These are phyloP conservation scores for Cladobotryum protrusum DNA, from an alignment of 2,329 filamentous ascomycete genomes.

Conservation along the genomic window DNA sequence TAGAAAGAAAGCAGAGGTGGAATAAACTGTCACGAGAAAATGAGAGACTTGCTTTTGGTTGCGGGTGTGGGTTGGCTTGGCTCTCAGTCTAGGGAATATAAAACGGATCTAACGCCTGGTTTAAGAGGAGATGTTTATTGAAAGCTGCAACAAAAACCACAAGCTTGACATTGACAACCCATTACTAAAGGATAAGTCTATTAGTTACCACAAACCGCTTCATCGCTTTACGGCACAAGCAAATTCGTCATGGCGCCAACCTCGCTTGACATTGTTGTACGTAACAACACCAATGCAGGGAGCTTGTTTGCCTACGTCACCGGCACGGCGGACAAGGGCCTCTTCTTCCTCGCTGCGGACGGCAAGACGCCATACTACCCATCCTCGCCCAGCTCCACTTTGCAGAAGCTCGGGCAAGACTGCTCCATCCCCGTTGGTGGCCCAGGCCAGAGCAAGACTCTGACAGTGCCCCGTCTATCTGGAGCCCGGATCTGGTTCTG, in stretches of 20 bases:
- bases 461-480: constrained; percentile 63
- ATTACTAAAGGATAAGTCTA: too few species aligned
- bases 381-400: constrained; percentile 45
- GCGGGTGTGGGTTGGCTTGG: too few species aligned
- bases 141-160: too few species aligned
- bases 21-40: too few species aligned
- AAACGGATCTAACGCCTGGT: too few species aligned
- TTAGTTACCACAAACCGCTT: too few species aligned
- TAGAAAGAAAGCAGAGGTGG: too few species aligned
- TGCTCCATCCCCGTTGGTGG: constrained; percentile 58
- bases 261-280: constrained; percentile 53
- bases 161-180: too few species aligned
- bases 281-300: constrained; percentile 58
- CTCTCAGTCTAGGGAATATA: too few species aligned
- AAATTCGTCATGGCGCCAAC: constrained; percentile 13
- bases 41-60: too few species aligned
- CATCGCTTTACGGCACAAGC: too few species aligned
- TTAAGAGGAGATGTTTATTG: too few species aligned
- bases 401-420: constrained; percentile 48
- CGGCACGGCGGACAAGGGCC: constrained; percentile 50
- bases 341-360: constrained; percentile 59
- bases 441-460: constrained; percentile 50
- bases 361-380: constrained; percentile 62
- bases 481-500: constrained; percentile 70
- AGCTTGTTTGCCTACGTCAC: constrained; percentile 63